Evolutionary conservation across 805 yeast species (phyloP), one percentile per base, ranked within the genome.

Genomic region (Barnettozyma siamensis): DNA sequence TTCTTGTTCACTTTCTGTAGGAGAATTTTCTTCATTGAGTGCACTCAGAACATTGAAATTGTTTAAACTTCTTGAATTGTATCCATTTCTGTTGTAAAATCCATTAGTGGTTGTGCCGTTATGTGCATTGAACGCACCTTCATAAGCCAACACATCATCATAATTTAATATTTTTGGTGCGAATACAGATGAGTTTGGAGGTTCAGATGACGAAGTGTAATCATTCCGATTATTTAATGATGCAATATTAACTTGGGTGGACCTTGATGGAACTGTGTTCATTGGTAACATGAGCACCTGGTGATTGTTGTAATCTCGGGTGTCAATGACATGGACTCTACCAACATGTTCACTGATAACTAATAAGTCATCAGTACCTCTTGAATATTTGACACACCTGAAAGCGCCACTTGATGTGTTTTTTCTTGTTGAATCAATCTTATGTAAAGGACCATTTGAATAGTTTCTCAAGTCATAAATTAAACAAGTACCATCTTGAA

Each of bases 291-390:
- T 65, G 3, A 88, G 69, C 29, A 88, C 88, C 58, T 84, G 91
- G 56, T 85, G 91, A 50, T 83, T 79, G 44, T 72, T 66, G 49
- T 78, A 75, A 53, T 83, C 76, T 46, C 95, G 73, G 20, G 88
- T 72, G 58, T 89, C 96, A 21, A 89, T 67, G 42, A 88, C 67
- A 62, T 89, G 98, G 4, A 89, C 84, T 40, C 95, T 70, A 0
- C 95, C 94, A 40, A 79, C 83, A 52, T 89, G 96, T 58, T 89
- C 97, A 40, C 83, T 74, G 3, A 89, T 70, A 40, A 84, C 75
- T 42, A 89, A 64, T 44, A 88, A 61, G 60, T 89, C 96, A 51
- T 83, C 89, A 13, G 83, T 67, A 4, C 86, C 82, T 29, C 72
- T 67, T 19, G 84, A 69, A 49, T 77, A 80, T 56, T 79, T 78